Percentiles rank a stretch among this genome's conserved stretches.
Conservation (phyloP, 106 monocot species). For the Triglochin maritima region DNA sequence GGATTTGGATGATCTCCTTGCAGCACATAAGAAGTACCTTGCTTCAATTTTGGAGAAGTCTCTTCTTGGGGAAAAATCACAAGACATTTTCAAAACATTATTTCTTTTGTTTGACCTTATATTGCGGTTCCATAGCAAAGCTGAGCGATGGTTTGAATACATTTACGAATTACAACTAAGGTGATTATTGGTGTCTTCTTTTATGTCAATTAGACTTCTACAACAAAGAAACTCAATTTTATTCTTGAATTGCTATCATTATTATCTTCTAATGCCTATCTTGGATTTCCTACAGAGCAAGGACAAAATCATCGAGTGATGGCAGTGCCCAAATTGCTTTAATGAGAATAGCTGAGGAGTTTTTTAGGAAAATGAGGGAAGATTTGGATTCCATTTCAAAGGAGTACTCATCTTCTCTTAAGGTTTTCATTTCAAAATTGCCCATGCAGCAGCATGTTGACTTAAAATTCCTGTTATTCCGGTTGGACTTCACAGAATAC, state of each 20-base stretch:
- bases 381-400: constrained; percentile 67
- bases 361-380: constrained; percentile 61
- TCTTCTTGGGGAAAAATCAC: constrained; percentile 87
- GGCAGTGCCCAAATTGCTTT: constrained; percentile 50
- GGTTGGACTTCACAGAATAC: constrained; percentile 92
- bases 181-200: constrained; percentile 16
- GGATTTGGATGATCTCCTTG: constrained; percentile 85
- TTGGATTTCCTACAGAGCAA: constrained; percentile 32
- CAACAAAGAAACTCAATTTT: background rate
- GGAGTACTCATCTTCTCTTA: constrained; percentile 76
- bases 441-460: constrained; percentile 95
- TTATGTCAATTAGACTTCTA: background rate
- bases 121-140: constrained; percentile 58
- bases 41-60: constrained; percentile 81
- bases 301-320: constrained; percentile 33
- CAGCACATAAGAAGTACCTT: constrained; percentile 89
- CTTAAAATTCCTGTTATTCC: constrained; percentile 86
- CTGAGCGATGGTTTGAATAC: constrained; percentile 78
- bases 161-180: constrained; percentile 77
- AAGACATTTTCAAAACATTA: constrained; percentile 40
- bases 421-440: constrained; percentile 72
- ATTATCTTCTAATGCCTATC: background rate
- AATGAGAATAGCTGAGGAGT: constrained; percentile 51
- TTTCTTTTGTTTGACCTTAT: constrained; percentile 73
- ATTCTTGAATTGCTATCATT: constrained; percentile 1